These are phyloP conservation scores for Sinapis alba DNA, from an alignment of 441 rosid species.

Conservation along the genomic window DNA sequence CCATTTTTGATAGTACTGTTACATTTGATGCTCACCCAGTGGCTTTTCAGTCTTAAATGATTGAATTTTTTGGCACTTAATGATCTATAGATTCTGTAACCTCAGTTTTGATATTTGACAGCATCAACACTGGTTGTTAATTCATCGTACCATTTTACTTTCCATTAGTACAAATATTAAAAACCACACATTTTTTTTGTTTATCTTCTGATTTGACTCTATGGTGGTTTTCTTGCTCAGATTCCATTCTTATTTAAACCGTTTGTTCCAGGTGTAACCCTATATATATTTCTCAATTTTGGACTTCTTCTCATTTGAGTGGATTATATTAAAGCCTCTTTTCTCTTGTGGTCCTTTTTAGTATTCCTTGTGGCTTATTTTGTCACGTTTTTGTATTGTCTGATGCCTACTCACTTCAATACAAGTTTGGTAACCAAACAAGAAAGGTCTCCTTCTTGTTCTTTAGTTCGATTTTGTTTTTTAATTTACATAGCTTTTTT, in stretches of 20 bases:
- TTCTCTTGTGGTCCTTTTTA: constrained; percentile 20
- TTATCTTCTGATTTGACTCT: constrained; percentile 37
- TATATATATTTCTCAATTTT: constrained; percentile 25
- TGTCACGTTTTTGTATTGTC: constrained; percentile 10
- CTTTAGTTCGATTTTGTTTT: constrained; percentile 1
- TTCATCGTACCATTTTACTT: constrained; percentile 36
- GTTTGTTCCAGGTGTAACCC: constrained; percentile 25
- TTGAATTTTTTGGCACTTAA: constrained; percentile 18
- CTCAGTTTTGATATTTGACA: constrained; percentile 22
- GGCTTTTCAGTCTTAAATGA: constrained; percentile 28
- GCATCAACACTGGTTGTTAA: constrained; percentile 37
- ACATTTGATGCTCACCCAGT: constrained; percentile 15
- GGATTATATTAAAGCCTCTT: constrained; percentile 16
- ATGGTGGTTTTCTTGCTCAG: constrained; percentile 57
- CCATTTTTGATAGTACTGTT: background rate
- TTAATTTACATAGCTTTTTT: background rate
- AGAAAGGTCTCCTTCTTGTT: constrained; percentile 10
- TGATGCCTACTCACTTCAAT: constrained; percentile 10
- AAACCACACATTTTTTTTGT: constrained; percentile 22
- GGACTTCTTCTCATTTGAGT: constrained; percentile 22
- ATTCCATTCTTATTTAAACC: constrained; percentile 47
- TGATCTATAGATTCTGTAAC: constrained; percentile 7
- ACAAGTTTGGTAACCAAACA: constrained; percentile 10
- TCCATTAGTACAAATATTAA: constrained; percentile 36
- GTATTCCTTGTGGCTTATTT: background rate